Evolutionary conservation across 2,329 filamentous ascomycete genomes (phyloP), one percentile per base, ranked within the genome.

Genomic region (Fusarium hostae): DNA sequence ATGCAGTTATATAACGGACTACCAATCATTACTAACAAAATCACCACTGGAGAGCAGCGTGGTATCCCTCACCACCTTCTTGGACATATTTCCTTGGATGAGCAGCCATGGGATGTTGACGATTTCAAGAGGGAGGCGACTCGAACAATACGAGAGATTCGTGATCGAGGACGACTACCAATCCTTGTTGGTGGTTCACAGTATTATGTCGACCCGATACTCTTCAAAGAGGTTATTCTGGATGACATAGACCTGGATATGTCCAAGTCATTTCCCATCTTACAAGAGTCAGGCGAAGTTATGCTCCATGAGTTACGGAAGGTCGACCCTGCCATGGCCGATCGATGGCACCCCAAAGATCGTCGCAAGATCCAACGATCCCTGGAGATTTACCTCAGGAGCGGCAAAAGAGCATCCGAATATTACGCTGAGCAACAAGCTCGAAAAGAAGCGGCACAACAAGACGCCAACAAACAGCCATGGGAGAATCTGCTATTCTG

Each of bases 1-100:
- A 97, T 99, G 94, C 96, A 99, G 80, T 90, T 99, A 83, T 99
- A 99, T 81, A 88, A 89, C 58, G 96, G 96, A 5, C 84, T 99
- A 45, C 94, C 96, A 9, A 91, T 98, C 71, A 95, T 98, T 75
- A 99, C 96, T 30, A 99, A 99, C 81, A 97, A 98, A 79, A 92
- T 98, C 64, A 89, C 93, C 0, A 57, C 78, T 2, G 86, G 90
- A 24, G 95, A 98, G 79, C 91, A 90, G 76, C 88, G 91, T 67
- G 93, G 92, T 13, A 86, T 99, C 15, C 92, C 92, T 7, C 96
- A 99, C 79, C 95, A 99, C 80, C 84, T 99, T 6, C 87, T 99
- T 28, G 94, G 93, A 56, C 91, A 90, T 70, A 91, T 98, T 60
- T 86, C 88, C 9, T 84, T 96, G 5, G 86, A 92, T 40, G 89